Percentiles rank a stretch among this genome's conserved stretches.
phyloP scores from a whole-genome alignment of 164 flowering plant species.

The Umbilicus rupestris region DNA sequence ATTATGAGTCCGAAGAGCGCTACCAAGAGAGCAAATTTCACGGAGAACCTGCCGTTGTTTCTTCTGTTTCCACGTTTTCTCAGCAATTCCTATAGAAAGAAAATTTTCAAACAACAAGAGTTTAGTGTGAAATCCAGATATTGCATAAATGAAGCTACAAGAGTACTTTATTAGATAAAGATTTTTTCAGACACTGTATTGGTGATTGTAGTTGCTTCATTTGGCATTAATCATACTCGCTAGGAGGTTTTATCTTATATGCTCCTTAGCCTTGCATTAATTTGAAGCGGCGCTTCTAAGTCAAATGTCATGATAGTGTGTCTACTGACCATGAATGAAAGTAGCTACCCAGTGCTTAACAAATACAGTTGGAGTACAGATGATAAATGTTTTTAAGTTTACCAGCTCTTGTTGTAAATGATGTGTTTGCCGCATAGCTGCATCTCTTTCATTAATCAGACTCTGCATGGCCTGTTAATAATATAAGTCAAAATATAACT shows the following conservation, averaged over 20 bases:
- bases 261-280: too few relatives aligned
- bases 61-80: slow-evolving; percentile 36
- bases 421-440: slow-evolving; percentile 45
- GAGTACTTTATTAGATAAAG: too few relatives aligned
- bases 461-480: slow-evolving; percentile 31
- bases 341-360: too few relatives aligned
- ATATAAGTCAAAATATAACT: neutral
- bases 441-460: slow-evolving; percentile 66
- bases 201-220: too few relatives aligned
- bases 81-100: slow-evolving; percentile 37
- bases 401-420: slow-evolving; percentile 79
- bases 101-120: neutral
- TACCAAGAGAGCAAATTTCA: slow-evolving; percentile 46
- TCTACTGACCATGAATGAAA: too few relatives aligned
- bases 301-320: too few relatives aligned
- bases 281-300: too few relatives aligned
- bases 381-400: neutral
- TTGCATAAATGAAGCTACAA: too few relatives aligned
- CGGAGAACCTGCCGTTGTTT: slow-evolving; percentile 46
- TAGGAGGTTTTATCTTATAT: too few relatives aligned
- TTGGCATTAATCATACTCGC: too few relatives aligned
- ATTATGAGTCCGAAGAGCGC: slow-evolving; percentile 54
- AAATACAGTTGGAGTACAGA: too few relatives aligned
- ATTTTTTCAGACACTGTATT: too few relatives aligned
- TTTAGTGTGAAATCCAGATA: neutral